These are phyloP conservation scores for Colletotrichum gloeosporioides DNA, from an alignment of 2,329 filamentous ascomycete genomes.

Conservation along the genomic window DNA sequence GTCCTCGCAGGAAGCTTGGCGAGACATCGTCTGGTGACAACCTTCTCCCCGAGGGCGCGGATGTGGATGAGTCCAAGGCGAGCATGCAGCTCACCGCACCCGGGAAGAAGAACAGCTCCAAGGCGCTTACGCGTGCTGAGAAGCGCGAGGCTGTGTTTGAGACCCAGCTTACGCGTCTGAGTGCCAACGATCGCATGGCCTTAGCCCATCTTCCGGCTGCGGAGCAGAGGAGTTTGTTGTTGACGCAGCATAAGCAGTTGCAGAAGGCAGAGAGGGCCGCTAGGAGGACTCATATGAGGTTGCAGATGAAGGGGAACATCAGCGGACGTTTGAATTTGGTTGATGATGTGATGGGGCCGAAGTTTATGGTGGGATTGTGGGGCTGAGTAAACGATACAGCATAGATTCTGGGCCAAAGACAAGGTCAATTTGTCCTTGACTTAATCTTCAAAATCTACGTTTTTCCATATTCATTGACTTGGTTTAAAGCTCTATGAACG, in stretches of 20 bases:
- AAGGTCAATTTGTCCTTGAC: no score
- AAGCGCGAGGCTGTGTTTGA: constrained; percentile 16
- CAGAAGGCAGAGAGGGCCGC: constrained; percentile 27
- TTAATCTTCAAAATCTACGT: no score
- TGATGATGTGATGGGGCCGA: constrained; percentile 22
- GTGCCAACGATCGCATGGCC: constrained; percentile 28
- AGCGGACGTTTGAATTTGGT: constrained; percentile 26
- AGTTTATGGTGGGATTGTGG: neutral
- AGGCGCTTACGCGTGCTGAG: constrained; percentile 14
- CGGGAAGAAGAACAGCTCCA: neutral
- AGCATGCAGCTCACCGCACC: neutral
- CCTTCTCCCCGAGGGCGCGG: neutral
- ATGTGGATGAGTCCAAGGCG: neutral
- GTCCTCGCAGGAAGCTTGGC: neutral
- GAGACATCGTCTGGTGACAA: fast-evolving
- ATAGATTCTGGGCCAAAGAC: no score
- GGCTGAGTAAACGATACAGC: no score
- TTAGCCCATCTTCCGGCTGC: constrained; percentile 32
- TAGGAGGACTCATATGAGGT: constrained; percentile 22
- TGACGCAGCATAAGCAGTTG: constrained; percentile 31
- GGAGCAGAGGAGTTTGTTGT: constrained; percentile 31
- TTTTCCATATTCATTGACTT: no score
- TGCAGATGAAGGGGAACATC: constrained; percentile 27
- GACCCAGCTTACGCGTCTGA: constrained; percentile 30
- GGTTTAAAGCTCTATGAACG: no score